Conservation (phyloP, 1,139 yeast genomes). For the Maudiozyma humilis region DNA sequence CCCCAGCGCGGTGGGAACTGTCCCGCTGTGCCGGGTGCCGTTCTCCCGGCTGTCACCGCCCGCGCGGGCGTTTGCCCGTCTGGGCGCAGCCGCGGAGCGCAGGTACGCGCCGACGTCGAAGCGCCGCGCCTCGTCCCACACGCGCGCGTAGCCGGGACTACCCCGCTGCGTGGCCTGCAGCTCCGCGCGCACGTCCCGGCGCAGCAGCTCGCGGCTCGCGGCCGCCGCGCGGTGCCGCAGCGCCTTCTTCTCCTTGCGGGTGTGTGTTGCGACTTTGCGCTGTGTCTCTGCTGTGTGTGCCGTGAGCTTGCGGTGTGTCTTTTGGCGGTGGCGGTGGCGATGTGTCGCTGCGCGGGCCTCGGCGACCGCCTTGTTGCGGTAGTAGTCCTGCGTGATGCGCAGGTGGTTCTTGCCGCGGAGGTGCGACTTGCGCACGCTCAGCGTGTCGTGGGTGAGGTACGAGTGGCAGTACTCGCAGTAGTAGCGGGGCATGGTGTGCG, state of each 20-base stretch:
- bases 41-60: background rate
- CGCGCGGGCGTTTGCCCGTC: conserved; percentile 22
- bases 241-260: no score
- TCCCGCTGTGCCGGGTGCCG: no score
- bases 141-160: conserved; percentile 29
- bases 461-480: conserved; percentile 86
- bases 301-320: no score
- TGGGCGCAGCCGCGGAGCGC: conserved; percentile 21
- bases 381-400: conserved; percentile 66
- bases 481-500: conserved; percentile 45
- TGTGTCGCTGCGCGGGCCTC: background rate
- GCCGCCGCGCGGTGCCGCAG: background rate
- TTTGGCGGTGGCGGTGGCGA: background rate
- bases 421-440: conserved; percentile 81
- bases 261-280: background rate
- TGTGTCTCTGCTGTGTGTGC: background rate
- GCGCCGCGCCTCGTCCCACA: conserved; percentile 23
- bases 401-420: conserved; percentile 74
- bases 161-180: conserved; percentile 20
- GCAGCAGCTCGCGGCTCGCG: background rate
- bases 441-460: conserved; percentile 79
- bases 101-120: conserved; percentile 27
- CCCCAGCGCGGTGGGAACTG: background rate
- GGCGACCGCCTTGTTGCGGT: conserved; percentile 28
- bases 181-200: background rate